Evolutionary conservation across 169 alveolate species (phyloP).

Genomic region (Cryptosporidium ubiquitum): DNA sequence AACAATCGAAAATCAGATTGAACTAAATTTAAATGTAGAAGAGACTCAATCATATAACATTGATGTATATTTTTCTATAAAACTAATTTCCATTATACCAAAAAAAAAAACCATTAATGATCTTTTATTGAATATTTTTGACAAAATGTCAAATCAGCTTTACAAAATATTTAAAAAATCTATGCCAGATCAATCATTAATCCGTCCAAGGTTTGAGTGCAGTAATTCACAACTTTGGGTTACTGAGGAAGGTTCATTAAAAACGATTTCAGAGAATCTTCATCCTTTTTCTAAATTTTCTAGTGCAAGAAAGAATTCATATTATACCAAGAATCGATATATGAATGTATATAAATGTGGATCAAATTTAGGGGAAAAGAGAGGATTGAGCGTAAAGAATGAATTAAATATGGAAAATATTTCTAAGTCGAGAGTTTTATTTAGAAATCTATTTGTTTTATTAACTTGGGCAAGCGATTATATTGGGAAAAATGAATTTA

Average conservation of each 20-base stretch:
- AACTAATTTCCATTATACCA: constrained; percentile 32
- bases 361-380: neutral
- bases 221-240: constrained; percentile 17
- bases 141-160: constrained; percentile 23
- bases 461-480: constrained; percentile 21
- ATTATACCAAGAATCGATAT: neutral
- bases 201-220: neutral
- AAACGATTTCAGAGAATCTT: neutral
- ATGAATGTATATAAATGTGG: neutral
- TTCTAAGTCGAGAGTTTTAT: constrained; percentile 18
- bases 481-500: neutral
- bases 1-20: neutral
- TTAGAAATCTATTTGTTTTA: constrained; percentile 5
- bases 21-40: neutral
- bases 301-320: neutral
- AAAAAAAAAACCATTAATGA: neutral
- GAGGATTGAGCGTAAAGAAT: neutral
- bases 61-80: constrained; percentile 12
- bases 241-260: constrained; percentile 32
- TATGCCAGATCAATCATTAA: constrained; percentile 2
- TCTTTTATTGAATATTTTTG: constrained; percentile 18
- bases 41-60: neutral
- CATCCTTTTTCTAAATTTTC: constrained; percentile 62
- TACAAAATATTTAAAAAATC: neutral
- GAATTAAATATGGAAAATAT: neutral